phyloP scores from a whole-genome alignment of 2,329 filamentous ascomycete genomes.

The Cladobotryum mycophilum region DNA sequence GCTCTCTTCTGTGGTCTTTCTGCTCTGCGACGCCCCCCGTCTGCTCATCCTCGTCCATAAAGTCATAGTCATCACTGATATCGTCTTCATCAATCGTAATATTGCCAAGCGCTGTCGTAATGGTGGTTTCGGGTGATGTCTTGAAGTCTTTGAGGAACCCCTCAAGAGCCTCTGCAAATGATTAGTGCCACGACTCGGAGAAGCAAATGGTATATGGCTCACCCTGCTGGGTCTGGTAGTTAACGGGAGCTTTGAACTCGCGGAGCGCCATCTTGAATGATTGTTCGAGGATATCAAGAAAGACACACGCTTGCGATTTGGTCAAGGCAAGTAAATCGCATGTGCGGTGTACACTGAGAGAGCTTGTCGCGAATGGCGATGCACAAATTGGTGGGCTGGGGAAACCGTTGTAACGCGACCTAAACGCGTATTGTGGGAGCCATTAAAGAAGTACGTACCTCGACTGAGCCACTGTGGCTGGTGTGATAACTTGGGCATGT shows the following conservation, averaged over 20 bases:
- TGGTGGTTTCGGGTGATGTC: conserved; percentile 60
- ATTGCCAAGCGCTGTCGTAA: conserved; percentile 75
- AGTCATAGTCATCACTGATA: conserved; percentile 84
- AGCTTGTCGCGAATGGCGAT: conserved; percentile 11
- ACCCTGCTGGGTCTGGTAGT: conserved; percentile 85
- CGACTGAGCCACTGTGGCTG: conserved; percentile 8
- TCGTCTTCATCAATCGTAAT: conserved; percentile 84
- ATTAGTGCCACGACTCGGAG: conserved; percentile 22
- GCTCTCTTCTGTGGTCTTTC: conserved; percentile 43
- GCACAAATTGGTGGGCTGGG: conserved; percentile 29
- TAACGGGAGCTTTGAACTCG: conserved; percentile 69
- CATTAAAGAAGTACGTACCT: conserved; percentile 10
- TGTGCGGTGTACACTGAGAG: background rate
- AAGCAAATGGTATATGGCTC: conserved; percentile 24
- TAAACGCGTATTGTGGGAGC: conserved; percentile 26
- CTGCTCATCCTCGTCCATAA: conserved; percentile 77
- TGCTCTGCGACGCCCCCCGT: conserved; percentile 44
- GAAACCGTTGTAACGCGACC: conserved; percentile 23
- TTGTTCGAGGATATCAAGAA: conserved; percentile 16
- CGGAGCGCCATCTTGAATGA: conserved; percentile 70
- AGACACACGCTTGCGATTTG: conserved; percentile 13
- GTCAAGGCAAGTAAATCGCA: background rate
- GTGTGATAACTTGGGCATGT: background rate
- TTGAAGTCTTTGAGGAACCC: conserved; percentile 88
- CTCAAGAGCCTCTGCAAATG: conserved; percentile 64